Evolutionary conservation across 176 grass and related monocot species (phyloP).

Genomic region (Musa troglodytarum): DNA sequence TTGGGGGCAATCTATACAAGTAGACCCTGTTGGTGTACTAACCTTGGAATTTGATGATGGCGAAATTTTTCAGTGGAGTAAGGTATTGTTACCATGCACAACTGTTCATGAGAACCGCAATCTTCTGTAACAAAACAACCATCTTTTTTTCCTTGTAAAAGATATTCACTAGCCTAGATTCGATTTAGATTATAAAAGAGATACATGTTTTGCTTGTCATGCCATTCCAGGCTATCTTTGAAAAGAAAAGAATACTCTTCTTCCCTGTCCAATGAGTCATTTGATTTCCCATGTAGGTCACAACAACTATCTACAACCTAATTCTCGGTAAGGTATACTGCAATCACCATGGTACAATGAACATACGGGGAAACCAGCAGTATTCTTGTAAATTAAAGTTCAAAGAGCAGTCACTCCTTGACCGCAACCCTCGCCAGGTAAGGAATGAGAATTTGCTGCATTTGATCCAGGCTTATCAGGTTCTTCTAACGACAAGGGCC

Average conservation of each 20-base stretch:
- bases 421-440: conserved; percentile 48
- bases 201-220: neutral
- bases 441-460: neutral
- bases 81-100: conserved; percentile 25
- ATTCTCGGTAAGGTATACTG: conserved; percentile 46
- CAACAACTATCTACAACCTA: conserved; percentile 46
- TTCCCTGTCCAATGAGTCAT: neutral
- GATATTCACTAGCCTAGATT: no score
- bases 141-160: no score
- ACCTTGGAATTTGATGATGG: conserved; percentile 55
- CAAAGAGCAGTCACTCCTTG: conserved; percentile 45
- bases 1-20: conserved; percentile 51
- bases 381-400: conserved; percentile 47
- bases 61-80: conserved; percentile 53
- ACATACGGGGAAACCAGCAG: conserved; percentile 33
- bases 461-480: conserved; percentile 1
- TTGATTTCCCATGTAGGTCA: conserved; percentile 28
- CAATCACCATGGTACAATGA: conserved; percentile 56
- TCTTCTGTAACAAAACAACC: neutral
- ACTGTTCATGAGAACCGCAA: neutral
- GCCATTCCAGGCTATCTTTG: neutral
- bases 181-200: neutral
- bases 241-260: neutral
- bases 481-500: neutral
- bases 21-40: conserved; percentile 46